Evolutionary conservation across 192 early-diverging fungal genomes (phyloP).

Genomic region (Phlyctochytrium planicorne): DNA sequence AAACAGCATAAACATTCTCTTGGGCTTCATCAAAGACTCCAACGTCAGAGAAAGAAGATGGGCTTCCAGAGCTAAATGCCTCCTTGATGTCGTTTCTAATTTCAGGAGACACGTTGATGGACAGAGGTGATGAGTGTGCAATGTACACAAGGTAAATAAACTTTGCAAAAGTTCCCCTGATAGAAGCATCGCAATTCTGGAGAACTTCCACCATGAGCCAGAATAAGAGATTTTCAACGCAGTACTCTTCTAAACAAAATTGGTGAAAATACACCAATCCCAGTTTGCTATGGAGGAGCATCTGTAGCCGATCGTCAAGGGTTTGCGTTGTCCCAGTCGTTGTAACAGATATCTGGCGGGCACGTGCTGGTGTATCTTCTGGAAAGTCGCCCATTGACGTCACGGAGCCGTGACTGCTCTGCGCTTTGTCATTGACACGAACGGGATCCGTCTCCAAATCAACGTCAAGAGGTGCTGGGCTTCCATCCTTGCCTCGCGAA

Average conservation of each 20-base stretch:
- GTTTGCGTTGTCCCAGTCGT: slow-evolving; percentile 3
- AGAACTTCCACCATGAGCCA: slow-evolving; percentile 84
- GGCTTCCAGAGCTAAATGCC: neutral
- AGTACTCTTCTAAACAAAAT: slow-evolving; percentile 71
- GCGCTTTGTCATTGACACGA: too few species aligned
- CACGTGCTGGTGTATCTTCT: too few species aligned
- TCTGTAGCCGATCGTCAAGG: slow-evolving; percentile 41
- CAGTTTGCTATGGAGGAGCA: slow-evolving; percentile 39
- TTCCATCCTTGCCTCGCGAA: neutral
- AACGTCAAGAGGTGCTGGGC: neutral
- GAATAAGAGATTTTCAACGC: slow-evolving; percentile 79
- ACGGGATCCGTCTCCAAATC: neutral
- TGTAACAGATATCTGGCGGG: neutral
- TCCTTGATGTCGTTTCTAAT: slow-evolving; percentile 63
- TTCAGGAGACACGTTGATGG: slow-evolving; percentile 71
- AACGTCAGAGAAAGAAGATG: slow-evolving; percentile 37
- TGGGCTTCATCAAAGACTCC: slow-evolving; percentile 81
- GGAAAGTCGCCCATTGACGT: too few species aligned
- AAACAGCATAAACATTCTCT: slow-evolving; percentile 69
- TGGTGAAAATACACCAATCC: slow-evolving; percentile 42
- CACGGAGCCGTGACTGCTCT: too few species aligned
- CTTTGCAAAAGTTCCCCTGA: slow-evolving; percentile 6
- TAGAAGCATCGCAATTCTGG: slow-evolving; percentile 28
- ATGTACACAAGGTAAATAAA: slow-evolving; percentile 81
- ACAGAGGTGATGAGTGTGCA: slow-evolving; percentile 61